Evolutionary conservation across 352 stramenopile genomes (phyloP), one percentile per base, ranked within the genome.

Genomic region (Thalassiosira exigua): DNA sequence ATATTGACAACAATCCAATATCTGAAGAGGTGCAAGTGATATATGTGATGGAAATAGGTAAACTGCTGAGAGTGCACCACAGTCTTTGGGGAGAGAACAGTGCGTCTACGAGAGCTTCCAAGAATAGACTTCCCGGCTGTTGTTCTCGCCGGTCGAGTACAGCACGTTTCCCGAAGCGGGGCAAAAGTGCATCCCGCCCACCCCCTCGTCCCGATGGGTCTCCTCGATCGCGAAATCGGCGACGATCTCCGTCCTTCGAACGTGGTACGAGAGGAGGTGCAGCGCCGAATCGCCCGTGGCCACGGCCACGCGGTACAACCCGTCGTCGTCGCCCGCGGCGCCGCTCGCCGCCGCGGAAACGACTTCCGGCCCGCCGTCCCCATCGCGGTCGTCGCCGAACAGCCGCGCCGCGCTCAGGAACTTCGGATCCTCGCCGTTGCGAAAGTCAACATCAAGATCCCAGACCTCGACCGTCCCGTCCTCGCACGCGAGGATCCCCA

Each of bases 181-280:
- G n/a, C n/a, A n/a, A n/a, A n/a, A n/a, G n/a, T n/a, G n/a, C n/a
- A n/a, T n/a, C n/a, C n/a, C n/a, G n/a, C 46, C 46, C 9, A 56
- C 46, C 9, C 46, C 46, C 29, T 56, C 46, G 29, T 88, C 80
- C 19, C 81, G 64, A 44, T 82, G 21, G 4, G 86, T 2, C 60
- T 88, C 79, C 21, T 50, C 54, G 54, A 62, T 62, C 12, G 54
- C 22, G 19, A 62, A 62, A 50, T 62, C 54, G 22, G 29, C 4
- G 22, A 30, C 33, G 14, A 62, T n/a, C 4, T 39, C 26, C 4
- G 54, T 14, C 4, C 24, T 52, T 50, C 24, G 4, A 4, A 50
- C 29, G 54, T n/a, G 54, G 54, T 62, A 62, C 54, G 54, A 52
- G 29, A 62, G 32, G 22, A 62, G 21, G 29, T 62, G 54, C 26